A percentile compares a stretch with the other conserved stretches of the same genome.
These are phyloP conservation scores for Rhodofomes roseus DNA, from an alignment of 1,284 basidiomycete genomes.

Conservation along the genomic window DNA sequence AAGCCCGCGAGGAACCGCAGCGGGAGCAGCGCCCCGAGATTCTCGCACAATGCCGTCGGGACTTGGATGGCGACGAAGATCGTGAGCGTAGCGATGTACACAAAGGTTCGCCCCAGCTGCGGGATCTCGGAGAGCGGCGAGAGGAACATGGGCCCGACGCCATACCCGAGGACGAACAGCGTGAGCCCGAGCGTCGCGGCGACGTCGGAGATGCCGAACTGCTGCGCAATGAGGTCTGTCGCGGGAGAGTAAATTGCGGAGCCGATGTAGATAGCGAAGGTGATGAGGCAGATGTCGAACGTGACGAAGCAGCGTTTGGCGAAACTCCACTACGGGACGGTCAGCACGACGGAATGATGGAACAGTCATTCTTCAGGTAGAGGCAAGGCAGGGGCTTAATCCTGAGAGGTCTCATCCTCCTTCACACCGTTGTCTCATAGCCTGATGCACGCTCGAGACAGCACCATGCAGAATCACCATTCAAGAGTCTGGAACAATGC, in stretches of 20 bases:
- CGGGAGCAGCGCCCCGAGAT: conserved; percentile 51
- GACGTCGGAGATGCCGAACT: conserved; percentile 49
- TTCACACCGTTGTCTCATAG: too few species aligned
- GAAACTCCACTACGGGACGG: not conserved
- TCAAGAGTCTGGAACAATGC: not conserved
- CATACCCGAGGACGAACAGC: conserved; percentile 34
- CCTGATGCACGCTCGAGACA: too few species aligned
- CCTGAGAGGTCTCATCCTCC: too few species aligned
- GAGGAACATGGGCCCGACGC: conserved; percentile 45
- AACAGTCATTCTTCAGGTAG: too few species aligned
- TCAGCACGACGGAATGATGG: not conserved
- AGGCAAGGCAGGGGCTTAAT: too few species aligned
- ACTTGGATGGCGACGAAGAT: conserved; percentile 54
- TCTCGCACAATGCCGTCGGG: conserved; percentile 53
- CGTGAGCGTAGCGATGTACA: conserved; percentile 52
- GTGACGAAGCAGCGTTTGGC: conserved; percentile 37
- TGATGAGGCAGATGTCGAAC: conserved; percentile 51
- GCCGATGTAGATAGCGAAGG: conserved; percentile 51
- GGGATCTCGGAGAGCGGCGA: conserved; percentile 50
- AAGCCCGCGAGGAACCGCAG: conserved; percentile 65
- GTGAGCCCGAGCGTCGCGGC: conserved; percentile 33
- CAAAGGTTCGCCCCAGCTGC: conserved; percentile 35
- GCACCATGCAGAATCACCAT: too few species aligned
- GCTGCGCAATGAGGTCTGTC: conserved; percentile 36
- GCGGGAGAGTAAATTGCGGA: conserved; percentile 39